A percentile compares a stretch with the other conserved stretches of the same genome.
These are phyloP conservation scores for Penicillium nordicum DNA, from an alignment of 2,329 filamentous ascomycete species.

Conservation along the genomic window DNA sequence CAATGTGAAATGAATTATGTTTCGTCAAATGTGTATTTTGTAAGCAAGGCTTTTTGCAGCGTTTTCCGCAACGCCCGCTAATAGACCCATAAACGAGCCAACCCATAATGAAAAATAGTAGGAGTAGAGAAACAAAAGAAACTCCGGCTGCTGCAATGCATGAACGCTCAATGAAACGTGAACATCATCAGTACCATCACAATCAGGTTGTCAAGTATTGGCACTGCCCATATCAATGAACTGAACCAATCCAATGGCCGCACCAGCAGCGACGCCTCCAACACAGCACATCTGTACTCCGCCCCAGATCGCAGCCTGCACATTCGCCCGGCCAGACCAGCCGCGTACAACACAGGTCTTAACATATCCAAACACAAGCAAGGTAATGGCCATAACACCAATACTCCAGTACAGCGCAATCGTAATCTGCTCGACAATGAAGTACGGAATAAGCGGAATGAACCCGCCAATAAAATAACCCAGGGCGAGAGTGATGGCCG, in stretches of 20 bases:
- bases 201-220: conserved; percentile 5
- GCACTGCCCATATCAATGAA: conserved; percentile 45
- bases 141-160: conserved; percentile 1
- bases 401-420: conserved; percentile 50
- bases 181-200: background rate
- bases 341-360: conserved; percentile 48
- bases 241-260: conserved; percentile 62
- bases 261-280: conserved; percentile 63
- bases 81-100: background rate
- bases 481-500: conserved; percentile 62
- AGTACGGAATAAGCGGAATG: conserved; percentile 69
- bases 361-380: conserved; percentile 43
- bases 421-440: conserved; percentile 51
- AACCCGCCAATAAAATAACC: conserved; percentile 69
- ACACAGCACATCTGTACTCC: conserved; percentile 63
- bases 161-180: conserved; percentile 1
- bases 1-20: background rate
- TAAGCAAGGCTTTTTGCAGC: background rate
- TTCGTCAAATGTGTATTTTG: background rate
- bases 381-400: conserved; percentile 41
- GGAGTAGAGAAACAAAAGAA: background rate
- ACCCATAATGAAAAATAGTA: background rate
- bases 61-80: conserved; percentile 1
- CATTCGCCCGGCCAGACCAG: conserved; percentile 45
- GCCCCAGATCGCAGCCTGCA: conserved; percentile 55